A percentile compares a stretch with the other conserved stretches of the same genome.
phyloP scores from a whole-genome alignment of 1,284 basidiomycete genomes.

The Boletellus sp. region DNA sequence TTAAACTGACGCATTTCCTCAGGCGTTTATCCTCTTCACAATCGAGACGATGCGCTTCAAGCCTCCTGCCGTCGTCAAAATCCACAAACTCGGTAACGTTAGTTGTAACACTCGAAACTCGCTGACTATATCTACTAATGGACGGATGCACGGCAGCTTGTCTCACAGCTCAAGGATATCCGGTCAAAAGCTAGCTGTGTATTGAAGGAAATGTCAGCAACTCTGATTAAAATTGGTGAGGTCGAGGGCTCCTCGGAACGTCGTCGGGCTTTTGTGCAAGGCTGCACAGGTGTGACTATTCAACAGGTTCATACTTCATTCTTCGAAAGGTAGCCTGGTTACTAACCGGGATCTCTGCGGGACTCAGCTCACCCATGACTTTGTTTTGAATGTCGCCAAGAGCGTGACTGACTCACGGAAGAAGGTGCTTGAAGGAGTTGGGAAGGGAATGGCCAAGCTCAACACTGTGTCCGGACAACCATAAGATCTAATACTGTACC shows the following conservation, averaged over 20 bases:
- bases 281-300: constrained; percentile 41
- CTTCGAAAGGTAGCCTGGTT: not conserved
- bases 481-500: constrained; percentile 10
- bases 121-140: not conserved
- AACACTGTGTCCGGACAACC: constrained; percentile 42
- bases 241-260: constrained; percentile 47
- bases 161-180: constrained; percentile 59
- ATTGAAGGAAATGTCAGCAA: constrained; percentile 55
- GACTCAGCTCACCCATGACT: constrained; percentile 61
- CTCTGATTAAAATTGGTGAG: constrained; percentile 49
- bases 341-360: constrained; percentile 1
- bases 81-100: constrained; percentile 67
- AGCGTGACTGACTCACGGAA: constrained; percentile 64
- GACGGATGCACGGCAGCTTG: constrained; percentile 45
- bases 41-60: constrained; percentile 71
- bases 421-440: constrained; percentile 66
- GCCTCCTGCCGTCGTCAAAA: constrained; percentile 59
- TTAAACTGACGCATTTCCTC: constrained; percentile 5
- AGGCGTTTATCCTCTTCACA: constrained; percentile 68
- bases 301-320: constrained; percentile 40
- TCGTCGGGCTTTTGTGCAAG: constrained; percentile 50
- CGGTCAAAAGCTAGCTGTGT: constrained; percentile 48
- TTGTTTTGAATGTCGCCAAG: constrained; percentile 58
- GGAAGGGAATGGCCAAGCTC: constrained; percentile 60
- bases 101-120: constrained; percentile 20